These are phyloP conservation scores for Isoetes taiwanensis DNA, from an alignment of 75 land plant genomes.

Conservation along the genomic window DNA sequence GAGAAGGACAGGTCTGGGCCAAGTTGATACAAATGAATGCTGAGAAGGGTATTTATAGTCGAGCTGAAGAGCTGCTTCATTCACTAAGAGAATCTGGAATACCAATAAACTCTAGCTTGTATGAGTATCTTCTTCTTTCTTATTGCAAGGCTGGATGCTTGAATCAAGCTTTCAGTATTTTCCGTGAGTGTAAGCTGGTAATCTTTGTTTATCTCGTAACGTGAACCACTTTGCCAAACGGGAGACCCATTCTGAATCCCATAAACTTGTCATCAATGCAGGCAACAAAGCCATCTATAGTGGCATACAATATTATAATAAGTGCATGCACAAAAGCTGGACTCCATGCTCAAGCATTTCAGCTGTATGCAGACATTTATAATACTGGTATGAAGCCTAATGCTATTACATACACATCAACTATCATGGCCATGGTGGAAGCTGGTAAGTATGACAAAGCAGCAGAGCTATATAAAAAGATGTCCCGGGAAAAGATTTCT, in stretches of 20 bases:
- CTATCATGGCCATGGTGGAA: slow-evolving; percentile 19
- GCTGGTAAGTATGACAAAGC: slow-evolving; percentile 24
- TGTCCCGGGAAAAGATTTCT: slow-evolving; percentile 11
- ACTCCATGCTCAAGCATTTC: slow-evolving; percentile 18
- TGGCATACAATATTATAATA: slow-evolving; percentile 21
- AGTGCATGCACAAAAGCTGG: slow-evolving; percentile 27
- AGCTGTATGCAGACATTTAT: slow-evolving; percentile 13
- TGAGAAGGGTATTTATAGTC: slow-evolving; percentile 10
- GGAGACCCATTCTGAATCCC: background rate
- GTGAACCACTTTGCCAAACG: background rate
- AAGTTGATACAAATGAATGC: slow-evolving; percentile 34
- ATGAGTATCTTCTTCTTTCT: slow-evolving; percentile 20
- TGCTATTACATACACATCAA: slow-evolving; percentile 24
- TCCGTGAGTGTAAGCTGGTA: slow-evolving; percentile 26
- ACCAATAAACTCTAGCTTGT: slow-evolving; percentile 10
- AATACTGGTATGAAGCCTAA: slow-evolving; percentile 13
- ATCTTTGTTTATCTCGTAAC: background rate
- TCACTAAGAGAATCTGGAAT: slow-evolving; percentile 13
- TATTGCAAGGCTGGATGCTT: slow-evolving; percentile 30
- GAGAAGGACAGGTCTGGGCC: slow-evolving; percentile 14
- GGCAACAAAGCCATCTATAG: slow-evolving; percentile 21
- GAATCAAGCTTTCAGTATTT: slow-evolving; percentile 26
- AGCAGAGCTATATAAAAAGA: slow-evolving; percentile 17
- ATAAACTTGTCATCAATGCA: slow-evolving; percentile 1
- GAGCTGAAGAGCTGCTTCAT: slow-evolving; percentile 13